phyloP scores from a whole-genome alignment of 2,329 filamentous ascomycete genomes.

The Aspergillus bombycis region DNA sequence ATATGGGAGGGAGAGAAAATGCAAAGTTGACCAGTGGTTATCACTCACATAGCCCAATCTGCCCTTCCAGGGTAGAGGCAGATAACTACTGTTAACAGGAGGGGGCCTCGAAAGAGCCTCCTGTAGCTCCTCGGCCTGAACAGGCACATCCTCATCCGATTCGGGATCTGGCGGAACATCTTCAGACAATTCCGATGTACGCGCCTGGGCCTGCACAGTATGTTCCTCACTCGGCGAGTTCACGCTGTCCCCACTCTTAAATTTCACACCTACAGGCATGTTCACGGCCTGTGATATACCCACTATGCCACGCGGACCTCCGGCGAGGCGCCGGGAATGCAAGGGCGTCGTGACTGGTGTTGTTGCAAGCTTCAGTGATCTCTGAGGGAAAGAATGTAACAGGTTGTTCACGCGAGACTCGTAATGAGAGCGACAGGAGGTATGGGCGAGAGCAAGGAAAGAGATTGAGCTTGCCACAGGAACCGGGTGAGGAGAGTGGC shows the following conservation, averaged over 20 bases:
- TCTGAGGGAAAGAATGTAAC: slow-evolving; percentile 20
- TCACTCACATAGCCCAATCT: slow-evolving; percentile 78
- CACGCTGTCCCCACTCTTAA: slow-evolving; percentile 2
- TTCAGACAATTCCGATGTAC: slow-evolving; percentile 24
- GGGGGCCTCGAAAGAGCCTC: slow-evolving; percentile 67
- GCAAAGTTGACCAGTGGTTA: not conserved
- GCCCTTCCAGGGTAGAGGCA: slow-evolving; percentile 90
- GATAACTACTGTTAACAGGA: slow-evolving; percentile 77
- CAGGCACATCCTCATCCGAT: slow-evolving; percentile 54
- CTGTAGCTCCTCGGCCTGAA: slow-evolving; percentile 61
- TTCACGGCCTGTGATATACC: not conserved
- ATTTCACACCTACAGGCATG: not conserved
- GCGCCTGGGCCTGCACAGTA: not conserved
- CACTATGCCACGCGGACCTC: slow-evolving; percentile 3
- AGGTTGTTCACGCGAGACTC: not conserved
- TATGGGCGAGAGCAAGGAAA: slow-evolving; percentile 11
- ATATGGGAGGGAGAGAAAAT: not conserved
- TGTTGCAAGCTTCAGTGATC: slow-evolving; percentile 17
- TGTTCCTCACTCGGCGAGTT: not conserved
- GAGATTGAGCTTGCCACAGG: slow-evolving; percentile 29
- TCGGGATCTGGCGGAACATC: slow-evolving; percentile 52
- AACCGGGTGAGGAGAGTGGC: slow-evolving; percentile 32
- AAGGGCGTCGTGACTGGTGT: slow-evolving; percentile 1
- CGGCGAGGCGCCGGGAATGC: slow-evolving; percentile 9
- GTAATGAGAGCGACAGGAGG: not conserved